These are phyloP conservation scores for Pigoraptor vietnamica DNA, from an alignment of 78 protist genomes.

Conservation along the genomic window DNA sequence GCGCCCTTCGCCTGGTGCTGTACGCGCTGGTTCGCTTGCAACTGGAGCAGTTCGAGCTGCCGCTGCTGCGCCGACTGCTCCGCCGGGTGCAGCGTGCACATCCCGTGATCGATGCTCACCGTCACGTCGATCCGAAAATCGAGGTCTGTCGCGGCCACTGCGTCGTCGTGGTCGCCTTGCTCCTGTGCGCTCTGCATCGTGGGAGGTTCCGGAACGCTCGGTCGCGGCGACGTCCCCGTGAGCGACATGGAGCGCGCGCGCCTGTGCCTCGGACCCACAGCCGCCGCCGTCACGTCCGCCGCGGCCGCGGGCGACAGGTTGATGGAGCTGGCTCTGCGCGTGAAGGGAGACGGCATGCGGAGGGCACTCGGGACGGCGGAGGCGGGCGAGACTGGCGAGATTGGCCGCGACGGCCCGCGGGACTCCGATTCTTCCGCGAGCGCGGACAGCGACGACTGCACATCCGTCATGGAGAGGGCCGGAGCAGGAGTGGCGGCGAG, in stretches of 20 bases:
- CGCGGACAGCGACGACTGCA: not conserved
- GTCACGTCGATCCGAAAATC: not conserved
- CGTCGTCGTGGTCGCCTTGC: not conserved
- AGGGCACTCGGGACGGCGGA: not conserved
- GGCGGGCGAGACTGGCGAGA: not conserved
- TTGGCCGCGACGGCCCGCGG: not conserved
- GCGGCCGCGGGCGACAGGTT: too few relatives aligned
- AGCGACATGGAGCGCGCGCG: not conserved
- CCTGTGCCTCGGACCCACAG: not conserved
- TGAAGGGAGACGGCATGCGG: not conserved
- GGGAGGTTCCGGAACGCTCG: too few relatives aligned
- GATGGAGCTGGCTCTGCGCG: too few relatives aligned
- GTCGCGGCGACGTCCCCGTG: too few relatives aligned
- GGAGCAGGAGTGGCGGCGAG: not conserved
- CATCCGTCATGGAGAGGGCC: not conserved
- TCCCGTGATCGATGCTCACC: not conserved
- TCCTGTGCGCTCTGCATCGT: too few relatives aligned
- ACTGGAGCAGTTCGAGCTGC: not conserved
- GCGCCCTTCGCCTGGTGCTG: not conserved
- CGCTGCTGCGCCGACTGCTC: not conserved
- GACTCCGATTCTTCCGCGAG: not conserved
- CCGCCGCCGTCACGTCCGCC: too few relatives aligned
- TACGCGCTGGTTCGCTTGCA: not conserved
- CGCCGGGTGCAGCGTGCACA: conserved; percentile 2
- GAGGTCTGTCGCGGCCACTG: not conserved